Evolutionary conservation across 2,329 filamentous ascomycete genomes (phyloP), one percentile per base, ranked within the genome.

Genomic region (Penicillium corylophilum): DNA sequence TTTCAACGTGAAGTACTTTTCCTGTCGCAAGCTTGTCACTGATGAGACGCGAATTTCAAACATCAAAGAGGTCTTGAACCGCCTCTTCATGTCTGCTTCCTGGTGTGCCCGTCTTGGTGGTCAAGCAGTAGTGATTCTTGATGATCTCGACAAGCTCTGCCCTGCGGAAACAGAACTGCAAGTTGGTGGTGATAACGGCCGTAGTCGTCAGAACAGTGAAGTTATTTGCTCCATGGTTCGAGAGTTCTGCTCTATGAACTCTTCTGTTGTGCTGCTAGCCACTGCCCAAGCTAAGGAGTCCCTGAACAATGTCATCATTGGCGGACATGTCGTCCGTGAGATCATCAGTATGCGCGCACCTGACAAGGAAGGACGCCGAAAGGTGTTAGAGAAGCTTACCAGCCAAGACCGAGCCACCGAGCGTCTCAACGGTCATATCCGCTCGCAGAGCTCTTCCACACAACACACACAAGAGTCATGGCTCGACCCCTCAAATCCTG

Each of bases 281-380:
- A 97, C 93, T 18, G 91, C 93, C 0, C 91, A 96, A 70, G 87
- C 88, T 16, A 99, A 99, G 67, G 94, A 99, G 58, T 87, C 90
- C 0, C 76, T 99, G 44, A 94, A 99, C 71, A 92, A 89, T 61
- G 85, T 95, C 15, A 83, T 99, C 46, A 84, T 97, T 51, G 90
- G 93, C 20, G 90, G 92, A 1, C 93, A 97, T 70, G 86, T 97
- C 29, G 89, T 96, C 33, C 85, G 91, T 44, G 94, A 99, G 67
- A 96, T 96, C 56, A 77, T 97, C 28, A 86, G 87, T 40, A 76
- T 99, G 49, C 94, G 93, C 66, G 92, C 94, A 0, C 94, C 94
- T 0, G 89, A 93, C 64, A 99, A 99, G 72, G 91, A 96, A 60
- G 88, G 88, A 2, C 82, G 94, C 57, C 81, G 92, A 38, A 85